Base-by-base conservation (phyloP, 2,329 filamentous ascomycete genomes). In the Diaporthe vaccinii region DNA sequence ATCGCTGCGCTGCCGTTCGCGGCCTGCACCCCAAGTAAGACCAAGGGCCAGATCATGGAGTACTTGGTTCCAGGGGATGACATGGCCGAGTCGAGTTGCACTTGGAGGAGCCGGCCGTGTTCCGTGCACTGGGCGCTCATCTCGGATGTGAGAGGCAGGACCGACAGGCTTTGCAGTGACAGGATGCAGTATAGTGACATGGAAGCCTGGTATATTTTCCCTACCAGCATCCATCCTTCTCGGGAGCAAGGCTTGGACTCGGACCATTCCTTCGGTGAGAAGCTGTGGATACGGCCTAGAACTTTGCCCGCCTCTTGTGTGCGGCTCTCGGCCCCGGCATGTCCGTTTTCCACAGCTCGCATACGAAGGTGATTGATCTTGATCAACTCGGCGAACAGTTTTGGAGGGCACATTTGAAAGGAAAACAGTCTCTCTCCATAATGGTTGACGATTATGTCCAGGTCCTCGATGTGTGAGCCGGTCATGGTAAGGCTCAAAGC, bases 281-380 rank as follows among this genome's bases (percentile, higher is more conserved):
- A 85, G 9, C 8, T 22, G 39, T 79, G 58, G 72, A 85, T 78
- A 7, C 79, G 79, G 12, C 58, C 28, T 5, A 84, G 78, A 25
- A 81, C 79, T 14, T 72, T 68, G 57, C 74, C 68, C n/a, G 79
- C 79, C 58, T 81, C 77, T 22, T 75, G 51, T 10, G 70, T 59
- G 44, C 79, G 72, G 10, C 67, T 39, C 25, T 12, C 14, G 20
- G 31, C 46, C 17, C 70, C 31, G 7, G 73, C 53, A 36, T 14
- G 55, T 22, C 17, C 31, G 10, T 28, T 14, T 58, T n/a, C 12
- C 17, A 39, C 17, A 10, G 76, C 79, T 39, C 74, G 78, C 34
- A 73, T 69, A 4, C 85, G 83, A 34, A 86, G 78, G 62, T 82
- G 72, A 72, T 84, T 86, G 69, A 85, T 83, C 51, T 76, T 79